Percentiles rank a stretch among this genome's conserved stretches.
These are phyloP conservation scores for Debaryomyces coudertii DNA, from an alignment of 1,139 yeast species.

Conservation along the genomic window DNA sequence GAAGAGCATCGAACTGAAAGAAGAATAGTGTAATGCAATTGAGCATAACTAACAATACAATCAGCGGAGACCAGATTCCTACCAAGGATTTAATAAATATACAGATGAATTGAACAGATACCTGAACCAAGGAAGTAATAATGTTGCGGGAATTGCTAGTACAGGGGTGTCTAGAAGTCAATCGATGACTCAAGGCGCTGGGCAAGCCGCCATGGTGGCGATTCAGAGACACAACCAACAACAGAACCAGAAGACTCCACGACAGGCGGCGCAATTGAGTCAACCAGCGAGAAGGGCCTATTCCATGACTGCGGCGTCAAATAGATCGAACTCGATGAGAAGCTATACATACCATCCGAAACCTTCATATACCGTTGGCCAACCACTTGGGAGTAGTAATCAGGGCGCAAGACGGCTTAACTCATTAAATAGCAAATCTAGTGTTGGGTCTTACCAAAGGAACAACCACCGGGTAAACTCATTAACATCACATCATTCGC, in stretches of 20 bases:
- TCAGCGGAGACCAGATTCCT: conserved; percentile 17
- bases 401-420: conserved; percentile 5
- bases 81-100: conserved; percentile 46
- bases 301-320: conserved; percentile 19
- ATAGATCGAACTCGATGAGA: conserved; percentile 36
- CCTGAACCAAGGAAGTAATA: conserved; percentile 17
- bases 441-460: conserved; percentile 3
- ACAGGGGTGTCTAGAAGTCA: conserved; percentile 24
- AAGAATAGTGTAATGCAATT: background rate
- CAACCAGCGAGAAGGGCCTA: conserved; percentile 12
- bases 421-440: conserved; percentile 8
- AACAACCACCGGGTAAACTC: conserved; percentile 6
- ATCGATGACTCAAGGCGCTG: conserved; percentile 38
- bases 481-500: conserved; percentile 1
- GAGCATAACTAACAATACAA: conserved; percentile 6
- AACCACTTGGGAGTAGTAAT: conserved; percentile 12
- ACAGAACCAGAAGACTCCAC: conserved; percentile 11
- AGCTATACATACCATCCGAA: conserved; percentile 46
- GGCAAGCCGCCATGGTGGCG: conserved; percentile 50
- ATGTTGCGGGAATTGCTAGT: conserved; percentile 31
- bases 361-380: conserved; percentile 43
- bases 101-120: conserved; percentile 35
- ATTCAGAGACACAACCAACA: conserved; percentile 33
- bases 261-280: background rate
- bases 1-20: background rate